Evolutionary conservation across 2,329 filamentous ascomycete species (phyloP), one percentile per base, ranked within the genome.

Genomic region (Cadophora luteo-olivacea): DNA sequence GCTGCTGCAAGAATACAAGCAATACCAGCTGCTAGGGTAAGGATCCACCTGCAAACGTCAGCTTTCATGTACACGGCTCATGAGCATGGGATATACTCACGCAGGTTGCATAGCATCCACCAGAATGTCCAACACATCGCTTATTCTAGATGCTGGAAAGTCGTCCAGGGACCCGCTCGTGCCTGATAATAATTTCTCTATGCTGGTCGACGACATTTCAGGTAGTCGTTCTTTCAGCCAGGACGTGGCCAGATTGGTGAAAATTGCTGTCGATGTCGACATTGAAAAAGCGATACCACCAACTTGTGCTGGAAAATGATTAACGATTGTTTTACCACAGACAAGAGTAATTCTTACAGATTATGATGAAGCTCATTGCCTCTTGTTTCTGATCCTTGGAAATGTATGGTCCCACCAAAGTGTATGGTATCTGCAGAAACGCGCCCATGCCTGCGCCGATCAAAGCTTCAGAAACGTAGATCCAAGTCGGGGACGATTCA

Each of bases 331-430:
- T 12, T 38, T 8, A 38, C 16, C 12, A 33, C 1, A 55, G 25
- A 3, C 14, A 9, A 1, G 7, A 33, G 2, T n/a, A 7, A 8
- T 19, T 0, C 52, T 55, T 55, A 55, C 52, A 55, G 29, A 55
- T 55, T 19, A 55, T 55, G 12, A 55, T 33, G 14, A 55, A 55
- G n/a, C 25, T 55, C 52, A 55, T 55, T 32, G 52, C 52, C 25
- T 55, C 52, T 11, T 55, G 52, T 33, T 55, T 55, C 5, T 55
- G 52, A 14, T 25, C 25, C 5, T 55, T 33, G 52, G 25, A 33
- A 25, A 55, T 33, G 16, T 55, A 55, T 55, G 52, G 25, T n/a
- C 52, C 52, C 1, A 55, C 52, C 52, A 55, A 16, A 8, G 52
- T 55, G 16, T 55, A 33, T 2, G 52, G 52, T 2, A 55, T 25